These are phyloP conservation scores for Amylocystis lapponica DNA, from an alignment of 768 basidiomycete genomes.

Conservation along the genomic window DNA sequence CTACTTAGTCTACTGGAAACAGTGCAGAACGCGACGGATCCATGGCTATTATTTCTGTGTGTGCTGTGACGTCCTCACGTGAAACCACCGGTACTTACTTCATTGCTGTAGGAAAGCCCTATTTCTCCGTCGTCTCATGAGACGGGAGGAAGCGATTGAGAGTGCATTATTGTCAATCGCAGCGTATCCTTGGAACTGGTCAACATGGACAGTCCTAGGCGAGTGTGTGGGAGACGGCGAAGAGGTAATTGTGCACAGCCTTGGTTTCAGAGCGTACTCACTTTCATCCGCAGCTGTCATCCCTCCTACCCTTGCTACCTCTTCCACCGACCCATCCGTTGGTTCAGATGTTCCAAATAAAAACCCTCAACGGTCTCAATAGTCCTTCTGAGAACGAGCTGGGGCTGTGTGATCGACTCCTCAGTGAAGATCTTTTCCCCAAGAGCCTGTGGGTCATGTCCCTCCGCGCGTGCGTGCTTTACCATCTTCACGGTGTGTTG, in stretches of 20 bases:
- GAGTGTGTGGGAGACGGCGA: constrained; percentile 77
- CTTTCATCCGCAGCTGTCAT: constrained; percentile 35
- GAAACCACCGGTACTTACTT: not conserved
- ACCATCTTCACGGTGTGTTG: constrained; percentile 80
- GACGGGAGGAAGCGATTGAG: constrained; percentile 85
- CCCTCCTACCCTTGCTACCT: constrained; percentile 40
- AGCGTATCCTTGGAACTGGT: constrained; percentile 91
- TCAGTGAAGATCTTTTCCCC: constrained; percentile 69
- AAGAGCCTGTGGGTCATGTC: constrained; percentile 83
- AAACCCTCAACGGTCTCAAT: constrained; percentile 84
- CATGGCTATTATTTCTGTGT: constrained; percentile 82
- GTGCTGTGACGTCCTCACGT: constrained; percentile 18
- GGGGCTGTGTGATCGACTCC: constrained; percentile 70
- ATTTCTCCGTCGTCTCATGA: constrained; percentile 71
- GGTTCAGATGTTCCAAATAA: constrained; percentile 76
- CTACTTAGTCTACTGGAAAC: constrained; percentile 53
- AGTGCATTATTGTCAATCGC: constrained; percentile 68
- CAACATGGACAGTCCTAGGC: constrained; percentile 79
- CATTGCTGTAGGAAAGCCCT: constrained; percentile 60
- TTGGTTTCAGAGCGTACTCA: not conserved
- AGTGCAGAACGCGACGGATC: constrained; percentile 58
- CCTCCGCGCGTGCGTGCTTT: constrained; percentile 78
- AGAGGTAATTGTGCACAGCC: constrained; percentile 49
- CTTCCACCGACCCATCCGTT: constrained; percentile 48
- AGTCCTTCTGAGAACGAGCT: constrained; percentile 85